Conservation (phyloP, 176 grass and related monocot genomes). For the Hsuehochloa calcarea region DNA sequence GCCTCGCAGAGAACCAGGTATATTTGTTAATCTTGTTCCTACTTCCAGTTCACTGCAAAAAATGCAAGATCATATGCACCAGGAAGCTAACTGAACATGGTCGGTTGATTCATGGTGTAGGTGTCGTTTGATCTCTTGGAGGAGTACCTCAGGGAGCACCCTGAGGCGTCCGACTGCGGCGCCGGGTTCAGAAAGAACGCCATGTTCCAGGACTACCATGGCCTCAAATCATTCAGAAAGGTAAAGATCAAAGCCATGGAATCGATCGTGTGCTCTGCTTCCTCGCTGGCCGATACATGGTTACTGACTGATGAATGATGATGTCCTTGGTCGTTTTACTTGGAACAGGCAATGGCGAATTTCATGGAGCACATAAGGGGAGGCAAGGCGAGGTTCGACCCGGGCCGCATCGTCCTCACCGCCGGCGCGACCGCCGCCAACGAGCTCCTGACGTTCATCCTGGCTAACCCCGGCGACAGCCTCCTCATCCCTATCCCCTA, state of each 20-base stretch:
- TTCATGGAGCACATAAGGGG: slow-evolving; percentile 85
- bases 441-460: slow-evolving; percentile 76
- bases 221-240: slow-evolving; percentile 67
- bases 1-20: slow-evolving; percentile 81
- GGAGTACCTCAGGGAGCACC: slow-evolving; percentile 59
- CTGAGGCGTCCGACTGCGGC: slow-evolving; percentile 47
- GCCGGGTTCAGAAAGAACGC: slow-evolving; percentile 83
- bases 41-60: background rate
- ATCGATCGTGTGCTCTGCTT: background rate
- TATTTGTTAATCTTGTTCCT: background rate
- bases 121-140: slow-evolving; percentile 92
- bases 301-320: background rate
- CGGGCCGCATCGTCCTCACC: slow-evolving; percentile 73
- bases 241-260: slow-evolving; percentile 10
- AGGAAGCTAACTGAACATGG: background rate
- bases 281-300: background rate
- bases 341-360: slow-evolving; percentile 68
- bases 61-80: background rate
- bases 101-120: slow-evolving; percentile 25
- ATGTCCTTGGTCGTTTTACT: background rate
- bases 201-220: slow-evolving; percentile 90
- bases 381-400: slow-evolving; percentile 67
- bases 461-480: slow-evolving; percentile 72
- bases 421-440: slow-evolving; percentile 85
- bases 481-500: slow-evolving; percentile 79